Base-by-base conservation (phyloP, 257 asterid species). In the Buddleja alternifolia region DNA sequence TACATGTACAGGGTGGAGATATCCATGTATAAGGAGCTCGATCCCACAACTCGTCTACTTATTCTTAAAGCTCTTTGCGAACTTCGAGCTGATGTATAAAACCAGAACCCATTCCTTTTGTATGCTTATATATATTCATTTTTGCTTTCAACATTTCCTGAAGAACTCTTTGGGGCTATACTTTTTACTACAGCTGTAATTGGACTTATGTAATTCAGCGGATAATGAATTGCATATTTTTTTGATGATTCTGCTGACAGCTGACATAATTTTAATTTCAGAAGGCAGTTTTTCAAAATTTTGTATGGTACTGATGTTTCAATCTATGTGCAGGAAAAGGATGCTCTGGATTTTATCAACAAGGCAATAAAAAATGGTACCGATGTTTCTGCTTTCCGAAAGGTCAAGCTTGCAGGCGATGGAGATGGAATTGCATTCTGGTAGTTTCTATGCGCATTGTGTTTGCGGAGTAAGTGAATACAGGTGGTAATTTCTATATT, bases 1-100 rank as follows among this genome's bases (percentile, higher is more conserved):
- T 17, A 15, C 63, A 64, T 78, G 59, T 67, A 10, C 86, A 93
- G 98, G 77, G 84, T 88, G 84, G 96, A 83, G 84, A 78, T 86
- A 73, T 70, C 87, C 66, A 66, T 48, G 69, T 93, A 93, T 73
- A 86, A 84, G 84, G 87, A 79, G 69, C 93, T 85, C 64, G 92
- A 88, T 67, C 90, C 98, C 44, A 78, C 71, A 67, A 75, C 63
- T 67, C 98, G 97, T 36, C 79, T 90, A 16, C 69, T 77, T 58
- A 72, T 93, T 69, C 93, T 93, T 63, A 93, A 90, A 81, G 97
- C 98, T 36, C 92, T 88, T 58, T 93, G 97, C 69, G 98, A 93
- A 82, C 83, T 85, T 54, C 90, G 98, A 73, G 91, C 92, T 68
- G 95, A 84, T 75, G 98, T 93, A 93, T 47, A 42, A 52, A 75